Evolutionary conservation across 2,329 filamentous ascomycete genomes (phyloP).

Genomic region (Escovopsis sp.): DNA sequence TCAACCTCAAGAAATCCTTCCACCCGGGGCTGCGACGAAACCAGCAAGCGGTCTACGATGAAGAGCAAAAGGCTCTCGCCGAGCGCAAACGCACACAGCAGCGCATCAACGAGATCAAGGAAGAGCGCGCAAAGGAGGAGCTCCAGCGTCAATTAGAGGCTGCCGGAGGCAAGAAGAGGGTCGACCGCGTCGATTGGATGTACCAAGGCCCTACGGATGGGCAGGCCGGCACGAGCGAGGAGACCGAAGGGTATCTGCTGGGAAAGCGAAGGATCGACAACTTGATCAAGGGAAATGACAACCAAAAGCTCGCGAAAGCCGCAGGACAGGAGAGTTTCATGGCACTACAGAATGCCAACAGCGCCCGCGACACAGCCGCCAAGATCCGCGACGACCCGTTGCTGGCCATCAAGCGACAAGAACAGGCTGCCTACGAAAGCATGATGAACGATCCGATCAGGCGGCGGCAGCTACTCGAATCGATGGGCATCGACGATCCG

Average conservation of each 20-base stretch:
- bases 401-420: slow-evolving; percentile 82
- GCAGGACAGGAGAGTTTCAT: slow-evolving; percentile 44
- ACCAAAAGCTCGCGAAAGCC: slow-evolving; percentile 66
- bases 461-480: slow-evolving; percentile 49
- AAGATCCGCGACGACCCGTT: slow-evolving; percentile 89
- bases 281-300: slow-evolving; percentile 61
- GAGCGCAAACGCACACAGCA: slow-evolving; percentile 91
- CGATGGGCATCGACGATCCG: slow-evolving; percentile 40
- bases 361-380: slow-evolving; percentile 59
- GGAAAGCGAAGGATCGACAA: slow-evolving; percentile 87
- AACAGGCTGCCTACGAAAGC: slow-evolving; percentile 64
- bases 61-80: slow-evolving; percentile 81
- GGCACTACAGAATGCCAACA: slow-evolving; percentile 54
- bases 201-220: slow-evolving; percentile 76
- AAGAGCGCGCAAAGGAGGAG: slow-evolving; percentile 86
- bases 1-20: slow-evolving; percentile 92
- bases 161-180: slow-evolving; percentile 64
- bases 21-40: slow-evolving; percentile 85
- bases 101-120: slow-evolving; percentile 80
- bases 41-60: slow-evolving; percentile 77
- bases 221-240: slow-evolving; percentile 62
- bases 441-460: slow-evolving; percentile 66
- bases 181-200: slow-evolving; percentile 94
- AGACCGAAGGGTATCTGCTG: slow-evolving; percentile 84
- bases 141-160: slow-evolving; percentile 80